phyloP scores from a whole-genome alignment of 176 grass and related monocot genomes.

The Aegilops sharonensis region DNA sequence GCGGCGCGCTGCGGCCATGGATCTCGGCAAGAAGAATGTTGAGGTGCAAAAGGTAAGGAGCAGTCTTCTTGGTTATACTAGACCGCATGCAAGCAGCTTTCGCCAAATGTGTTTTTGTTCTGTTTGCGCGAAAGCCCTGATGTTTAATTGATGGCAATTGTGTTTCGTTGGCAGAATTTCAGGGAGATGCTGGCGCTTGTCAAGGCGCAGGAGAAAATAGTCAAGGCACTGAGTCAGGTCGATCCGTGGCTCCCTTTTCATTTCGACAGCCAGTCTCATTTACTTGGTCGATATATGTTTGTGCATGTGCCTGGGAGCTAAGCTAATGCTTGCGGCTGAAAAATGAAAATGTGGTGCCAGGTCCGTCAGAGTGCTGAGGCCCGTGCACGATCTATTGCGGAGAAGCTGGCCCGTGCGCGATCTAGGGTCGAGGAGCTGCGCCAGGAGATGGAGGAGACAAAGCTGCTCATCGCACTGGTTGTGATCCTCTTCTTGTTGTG shows the following conservation, averaged over 20 bases:
- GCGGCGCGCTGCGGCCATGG: constrained; percentile 60
- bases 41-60: constrained; percentile 64
- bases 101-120: not conserved
- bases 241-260: too few relatives aligned
- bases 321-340: not conserved
- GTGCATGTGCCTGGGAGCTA: not conserved
- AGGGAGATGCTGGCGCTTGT: constrained; percentile 45
- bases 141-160: not conserved
- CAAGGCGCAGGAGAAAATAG: constrained; percentile 48
- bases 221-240: constrained; percentile 37
- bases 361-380: constrained; percentile 41
- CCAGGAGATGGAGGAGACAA: not conserved
- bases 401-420: not conserved
- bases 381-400: constrained; percentile 36
- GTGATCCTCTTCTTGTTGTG: not conserved
- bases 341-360: constrained; percentile 23
- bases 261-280: not conserved
- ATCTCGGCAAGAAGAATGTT: constrained; percentile 72
- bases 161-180: constrained; percentile 44
- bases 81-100: not conserved
- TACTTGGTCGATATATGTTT: not conserved
- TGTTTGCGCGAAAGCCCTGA: not conserved
- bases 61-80: too few relatives aligned
- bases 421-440: not conserved
- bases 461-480: not conserved